Conservation (phyloP, 805 yeast genomes). For the Saccharomycopsis synnaedendra region DNA sequence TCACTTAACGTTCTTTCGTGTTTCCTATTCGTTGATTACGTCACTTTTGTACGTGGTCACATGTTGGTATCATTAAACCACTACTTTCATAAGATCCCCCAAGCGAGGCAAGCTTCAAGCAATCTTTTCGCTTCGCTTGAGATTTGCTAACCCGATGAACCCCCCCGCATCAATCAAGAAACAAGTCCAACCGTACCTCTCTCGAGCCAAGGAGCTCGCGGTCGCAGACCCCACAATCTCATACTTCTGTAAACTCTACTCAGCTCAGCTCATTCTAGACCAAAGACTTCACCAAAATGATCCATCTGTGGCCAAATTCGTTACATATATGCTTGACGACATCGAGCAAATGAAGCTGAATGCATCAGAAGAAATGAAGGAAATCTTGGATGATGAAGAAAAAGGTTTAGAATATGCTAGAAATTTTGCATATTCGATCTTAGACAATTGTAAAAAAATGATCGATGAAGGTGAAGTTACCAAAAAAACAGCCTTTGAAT, state of each 20-base stretch:
- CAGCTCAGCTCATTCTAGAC: slow-evolving; percentile 60
- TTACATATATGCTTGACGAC: slow-evolving; percentile 52
- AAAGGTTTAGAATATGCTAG: slow-evolving; percentile 44
- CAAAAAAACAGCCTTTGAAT: slow-evolving; percentile 36
- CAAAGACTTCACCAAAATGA: slow-evolving; percentile 46
- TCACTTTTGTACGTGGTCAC: too few relatives aligned
- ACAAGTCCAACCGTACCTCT: slow-evolving; percentile 34
- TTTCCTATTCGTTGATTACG: too few relatives aligned
- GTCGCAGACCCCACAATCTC: slow-evolving; percentile 54
- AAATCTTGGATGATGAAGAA: slow-evolving; percentile 47
- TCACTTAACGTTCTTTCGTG: too few relatives aligned
- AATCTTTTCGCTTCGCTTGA: too few relatives aligned
- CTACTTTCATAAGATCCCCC: too few relatives aligned
- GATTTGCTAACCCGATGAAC: too few relatives aligned
- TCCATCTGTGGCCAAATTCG: slow-evolving; percentile 45
- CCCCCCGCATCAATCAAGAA: slow-evolving; percentile 20
- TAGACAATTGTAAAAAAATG: slow-evolving; percentile 40
- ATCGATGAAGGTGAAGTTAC: slow-evolving; percentile 32
- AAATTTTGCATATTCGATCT: slow-evolving; percentile 47
- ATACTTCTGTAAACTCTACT: slow-evolving; percentile 61
- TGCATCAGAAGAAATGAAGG: slow-evolving; percentile 27
- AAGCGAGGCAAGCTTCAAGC: too few relatives aligned
- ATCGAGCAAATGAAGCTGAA: slow-evolving; percentile 47
- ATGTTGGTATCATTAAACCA: too few relatives aligned
- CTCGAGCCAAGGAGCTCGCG: slow-evolving; percentile 47